These are phyloP conservation scores for Smittium culicis DNA, from an alignment of 371 early-diverging fungal species.

Conservation along the genomic window DNA sequence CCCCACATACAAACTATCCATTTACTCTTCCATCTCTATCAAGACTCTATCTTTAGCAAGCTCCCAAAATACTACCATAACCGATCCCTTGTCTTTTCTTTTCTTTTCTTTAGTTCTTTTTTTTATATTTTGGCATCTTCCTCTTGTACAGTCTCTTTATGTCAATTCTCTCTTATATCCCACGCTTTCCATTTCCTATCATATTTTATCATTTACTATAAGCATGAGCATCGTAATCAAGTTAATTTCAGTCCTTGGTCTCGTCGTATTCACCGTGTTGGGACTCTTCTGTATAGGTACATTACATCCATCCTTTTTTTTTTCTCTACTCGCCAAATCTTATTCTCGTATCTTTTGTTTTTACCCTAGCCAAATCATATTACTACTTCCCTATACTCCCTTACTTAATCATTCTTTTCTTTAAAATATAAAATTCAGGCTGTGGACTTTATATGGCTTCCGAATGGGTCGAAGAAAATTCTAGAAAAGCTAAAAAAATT, in stretches of 20 bases:
- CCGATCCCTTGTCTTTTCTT: no score
- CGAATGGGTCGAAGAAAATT: not conserved
- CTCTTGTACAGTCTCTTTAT: no score
- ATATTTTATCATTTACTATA: not conserved
- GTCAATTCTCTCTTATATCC: no score
- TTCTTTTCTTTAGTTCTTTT: no score
- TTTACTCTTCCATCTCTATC: no score
- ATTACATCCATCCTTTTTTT: not conserved
- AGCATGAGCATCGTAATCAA: constrained; percentile 1
- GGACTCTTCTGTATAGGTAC: constrained; percentile 2
- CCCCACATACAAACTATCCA: no score
- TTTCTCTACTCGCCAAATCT: not conserved
- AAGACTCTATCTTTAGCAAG: no score
- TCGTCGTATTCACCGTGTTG: not conserved
- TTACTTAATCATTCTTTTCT: no score
- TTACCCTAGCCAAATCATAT: no score
- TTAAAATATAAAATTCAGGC: not conserved
- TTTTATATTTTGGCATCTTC: no score
- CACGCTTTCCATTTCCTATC: not conserved
- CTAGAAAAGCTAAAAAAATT: not conserved
- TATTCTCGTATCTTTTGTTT: not conserved
- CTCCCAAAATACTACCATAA: no score
- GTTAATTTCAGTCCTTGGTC: not conserved
- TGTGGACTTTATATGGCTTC: constrained; percentile 2
- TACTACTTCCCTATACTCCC: no score